Evolutionary conservation across 148 eudicot genomes (phyloP).

Genomic region (Arbutus unedo): DNA sequence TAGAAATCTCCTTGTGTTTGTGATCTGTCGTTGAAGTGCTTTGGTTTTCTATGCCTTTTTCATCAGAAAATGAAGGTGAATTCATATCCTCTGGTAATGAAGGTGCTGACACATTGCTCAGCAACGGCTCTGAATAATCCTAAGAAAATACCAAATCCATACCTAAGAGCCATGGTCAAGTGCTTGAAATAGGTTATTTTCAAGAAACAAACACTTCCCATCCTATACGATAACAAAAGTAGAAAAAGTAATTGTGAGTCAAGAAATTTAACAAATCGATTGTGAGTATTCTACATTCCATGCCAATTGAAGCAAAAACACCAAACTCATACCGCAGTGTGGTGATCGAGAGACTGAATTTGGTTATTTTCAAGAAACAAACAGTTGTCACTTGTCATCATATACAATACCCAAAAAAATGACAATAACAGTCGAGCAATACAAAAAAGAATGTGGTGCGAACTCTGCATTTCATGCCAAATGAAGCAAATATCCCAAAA

Average conservation of each 20-base stretch:
- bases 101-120: slow-evolving; percentile 22
- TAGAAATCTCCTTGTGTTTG: slow-evolving; percentile 25
- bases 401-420: slow-evolving; percentile 20
- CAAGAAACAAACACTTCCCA: slow-evolving; percentile 22
- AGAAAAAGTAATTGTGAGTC: background rate
- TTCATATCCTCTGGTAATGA: slow-evolving; percentile 20
- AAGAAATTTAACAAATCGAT: background rate
- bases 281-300: background rate
- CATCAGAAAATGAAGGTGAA: slow-evolving; percentile 16
- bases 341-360: background rate
- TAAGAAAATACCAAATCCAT: slow-evolving; percentile 26
- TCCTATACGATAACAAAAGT: slow-evolving; percentile 33
- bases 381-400: slow-evolving; percentile 32
- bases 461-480: background rate
- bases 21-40: slow-evolving; percentile 15
- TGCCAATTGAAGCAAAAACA: slow-evolving; percentile 3
- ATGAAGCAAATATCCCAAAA: background rate
- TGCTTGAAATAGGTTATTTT: slow-evolving; percentile 21
- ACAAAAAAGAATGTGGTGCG: slow-evolving; percentile 7
- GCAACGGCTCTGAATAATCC: slow-evolving; percentile 21
- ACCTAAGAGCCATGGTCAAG: slow-evolving; percentile 26
- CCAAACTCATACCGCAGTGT: slow-evolving; percentile 7
- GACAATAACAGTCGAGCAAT: background rate
- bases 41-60: slow-evolving; percentile 19
- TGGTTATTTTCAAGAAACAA: slow-evolving; percentile 1